phyloP scores from a whole-genome alignment of 2,329 filamentous ascomycete species.

The Cladosporium sp. region DNA sequence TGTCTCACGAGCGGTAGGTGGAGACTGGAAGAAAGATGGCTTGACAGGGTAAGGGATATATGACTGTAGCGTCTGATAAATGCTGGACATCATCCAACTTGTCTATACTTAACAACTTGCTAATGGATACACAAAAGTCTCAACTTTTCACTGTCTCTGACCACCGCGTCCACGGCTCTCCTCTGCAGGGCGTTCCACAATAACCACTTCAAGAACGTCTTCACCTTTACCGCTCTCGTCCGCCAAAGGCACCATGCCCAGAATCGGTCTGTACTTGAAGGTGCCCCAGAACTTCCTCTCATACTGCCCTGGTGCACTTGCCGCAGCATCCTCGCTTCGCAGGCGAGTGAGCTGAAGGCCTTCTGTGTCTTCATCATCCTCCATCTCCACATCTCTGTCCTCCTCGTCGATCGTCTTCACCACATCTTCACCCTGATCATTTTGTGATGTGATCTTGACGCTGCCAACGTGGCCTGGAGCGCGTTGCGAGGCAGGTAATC shows the following conservation, averaged over 20 bases:
- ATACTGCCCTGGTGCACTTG: slow-evolving; percentile 16
- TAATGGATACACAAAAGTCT: slow-evolving; percentile 6
- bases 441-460: slow-evolving; percentile 15
- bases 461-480: slow-evolving; percentile 9
- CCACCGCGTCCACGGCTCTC: slow-evolving; percentile 13
- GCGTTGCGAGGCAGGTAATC: slow-evolving; percentile 12
- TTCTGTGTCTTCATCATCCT: slow-evolving; percentile 33
- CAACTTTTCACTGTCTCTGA: background rate
- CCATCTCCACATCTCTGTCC: slow-evolving; percentile 36
- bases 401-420: slow-evolving; percentile 37
- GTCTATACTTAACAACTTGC: slow-evolving; percentile 2
- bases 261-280: slow-evolving; percentile 89
- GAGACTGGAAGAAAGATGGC: background rate
- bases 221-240: slow-evolving; percentile 31
- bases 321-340: slow-evolving; percentile 13
- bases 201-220: slow-evolving; percentile 66
- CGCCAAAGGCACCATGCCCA: slow-evolving; percentile 63
- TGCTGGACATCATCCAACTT: background rate
- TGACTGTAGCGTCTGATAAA: background rate
- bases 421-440: slow-evolving; percentile 26
- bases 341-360: slow-evolving; percentile 1
- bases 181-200: slow-evolving; percentile 73
- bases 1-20: too few species aligned
- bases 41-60: background rate
- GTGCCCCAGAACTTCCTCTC: slow-evolving; percentile 64